Percentiles rank a stretch among this genome's conserved stretches.
Evolutionary conservation across 768 basidiomycete species (phyloP).

Genomic region (Phaffia australis): DNA sequence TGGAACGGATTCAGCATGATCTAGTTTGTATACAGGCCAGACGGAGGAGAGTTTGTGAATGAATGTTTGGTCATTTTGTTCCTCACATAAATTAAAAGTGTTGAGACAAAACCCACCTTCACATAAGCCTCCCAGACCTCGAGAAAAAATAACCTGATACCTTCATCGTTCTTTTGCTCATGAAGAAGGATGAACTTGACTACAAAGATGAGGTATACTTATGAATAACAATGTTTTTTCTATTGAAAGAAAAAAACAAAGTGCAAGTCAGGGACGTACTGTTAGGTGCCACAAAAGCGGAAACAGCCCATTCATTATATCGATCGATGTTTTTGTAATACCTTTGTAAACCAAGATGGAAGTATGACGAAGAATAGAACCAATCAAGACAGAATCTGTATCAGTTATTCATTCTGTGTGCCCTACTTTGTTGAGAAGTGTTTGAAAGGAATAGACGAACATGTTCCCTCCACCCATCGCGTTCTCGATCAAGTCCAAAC

Average conservation of each 20-base stretch:
- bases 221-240: constrained; percentile 23
- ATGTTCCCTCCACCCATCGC: constrained; percentile 44
- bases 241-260: neutral
- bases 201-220: constrained; percentile 35
- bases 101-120: constrained; percentile 47
- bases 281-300: constrained; percentile 86
- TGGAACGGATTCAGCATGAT: constrained; percentile 92
- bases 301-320: constrained; percentile 98
- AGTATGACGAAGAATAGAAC: neutral
- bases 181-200: constrained; percentile 92
- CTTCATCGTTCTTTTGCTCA: constrained; percentile 82
- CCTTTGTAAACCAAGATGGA: constrained; percentile 45
- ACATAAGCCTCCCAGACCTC: constrained; percentile 97
- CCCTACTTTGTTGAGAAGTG: constrained; percentile 44
- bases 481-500: constrained; percentile 89
- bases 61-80: constrained; percentile 17
- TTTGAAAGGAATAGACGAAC: constrained; percentile 29
- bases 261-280: constrained; percentile 50
- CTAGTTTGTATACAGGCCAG: constrained; percentile 40
- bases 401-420: constrained; percentile 67
- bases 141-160: constrained; percentile 79
- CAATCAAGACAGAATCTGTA: neutral
- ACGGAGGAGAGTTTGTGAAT: neutral
- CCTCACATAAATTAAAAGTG: neutral
- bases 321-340: constrained; percentile 91